phyloP scores from a whole-genome alignment of 768 basidiomycete species.

The Crepidotus variabilis region DNA sequence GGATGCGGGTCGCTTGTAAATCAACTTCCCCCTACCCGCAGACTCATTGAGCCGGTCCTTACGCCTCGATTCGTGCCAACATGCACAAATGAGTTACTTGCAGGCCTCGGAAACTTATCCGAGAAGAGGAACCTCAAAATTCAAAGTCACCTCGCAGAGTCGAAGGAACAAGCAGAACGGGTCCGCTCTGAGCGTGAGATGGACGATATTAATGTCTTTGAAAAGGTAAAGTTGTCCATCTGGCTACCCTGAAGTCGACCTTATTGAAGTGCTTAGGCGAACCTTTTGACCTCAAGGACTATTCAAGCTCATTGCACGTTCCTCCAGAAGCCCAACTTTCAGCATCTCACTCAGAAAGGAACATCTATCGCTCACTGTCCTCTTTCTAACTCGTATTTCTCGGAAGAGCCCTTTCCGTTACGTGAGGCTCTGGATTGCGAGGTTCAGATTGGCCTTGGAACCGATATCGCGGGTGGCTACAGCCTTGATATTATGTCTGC shows the following conservation, averaged over 20 bases:
- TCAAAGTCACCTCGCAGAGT: conserved; percentile 84
- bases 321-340: conserved; percentile 48
- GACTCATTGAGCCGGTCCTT: conserved; percentile 74
- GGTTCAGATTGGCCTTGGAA: conserved; percentile 77
- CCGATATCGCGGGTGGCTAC: conserved; percentile 87
- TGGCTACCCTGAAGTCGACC: background rate
- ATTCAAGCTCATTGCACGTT: conserved; percentile 92
- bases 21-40: conserved; percentile 36
- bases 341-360: conserved; percentile 42
- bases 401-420: conserved; percentile 61
- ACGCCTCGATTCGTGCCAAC: conserved; percentile 91
- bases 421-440: conserved; percentile 64
- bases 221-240: conserved; percentile 43
- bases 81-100: conserved; percentile 69
- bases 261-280: conserved; percentile 35
- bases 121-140: conserved; percentile 43
- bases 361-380: conserved; percentile 84
- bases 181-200: conserved; percentile 56
- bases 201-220: conserved; percentile 75
- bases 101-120: conserved; percentile 57
- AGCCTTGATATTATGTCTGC: conserved; percentile 69
- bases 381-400: conserved; percentile 86
- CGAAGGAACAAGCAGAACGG: conserved; percentile 71
- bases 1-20: conserved; percentile 39
- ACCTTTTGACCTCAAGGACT: conserved; percentile 59